phyloP scores from a whole-genome alignment of 768 basidiomycete species.

The Mycena leptocephala region DNA sequence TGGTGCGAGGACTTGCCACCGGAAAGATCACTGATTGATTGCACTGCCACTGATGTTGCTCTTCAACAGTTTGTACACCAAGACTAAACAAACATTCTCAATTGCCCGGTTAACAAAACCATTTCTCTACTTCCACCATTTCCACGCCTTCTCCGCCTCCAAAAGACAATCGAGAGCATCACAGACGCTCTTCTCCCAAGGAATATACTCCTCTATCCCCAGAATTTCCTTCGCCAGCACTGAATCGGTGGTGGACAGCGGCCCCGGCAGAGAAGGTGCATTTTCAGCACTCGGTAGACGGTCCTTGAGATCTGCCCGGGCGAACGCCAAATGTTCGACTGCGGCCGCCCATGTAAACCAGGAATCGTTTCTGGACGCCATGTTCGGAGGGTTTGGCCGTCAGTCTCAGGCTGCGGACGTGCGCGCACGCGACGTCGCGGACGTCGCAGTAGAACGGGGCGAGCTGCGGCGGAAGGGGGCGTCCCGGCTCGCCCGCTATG shows the following conservation, averaged over 20 bases:
- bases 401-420: conserved; percentile 45
- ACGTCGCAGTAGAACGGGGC: conserved; percentile 47
- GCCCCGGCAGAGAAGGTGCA: neutral
- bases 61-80: too few species aligned
- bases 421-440: conserved; percentile 50
- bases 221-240: conserved; percentile 31
- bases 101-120: too few species aligned
- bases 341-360: conserved; percentile 47
- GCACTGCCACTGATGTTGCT: too few species aligned
- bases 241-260: conserved; percentile 17
- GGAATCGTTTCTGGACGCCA: conserved; percentile 37
- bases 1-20: too few species aligned
- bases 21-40: too few species aligned
- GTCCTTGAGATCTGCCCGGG: conserved; percentile 41
- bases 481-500: conserved; percentile 29
- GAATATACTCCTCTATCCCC: conserved; percentile 33
- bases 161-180: conserved; percentile 33
- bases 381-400: neutral
- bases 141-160: conserved; percentile 37
- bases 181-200: conserved; percentile 33
- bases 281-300: conserved; percentile 25
- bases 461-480: conserved; percentile 33
- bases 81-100: too few species aligned
- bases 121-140: neutral
- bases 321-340: conserved; percentile 35